Evolutionary conservation across 345 rosid species (phyloP), one percentile per base, ranked within the genome.

Genomic region (Acer saccharum): DNA sequence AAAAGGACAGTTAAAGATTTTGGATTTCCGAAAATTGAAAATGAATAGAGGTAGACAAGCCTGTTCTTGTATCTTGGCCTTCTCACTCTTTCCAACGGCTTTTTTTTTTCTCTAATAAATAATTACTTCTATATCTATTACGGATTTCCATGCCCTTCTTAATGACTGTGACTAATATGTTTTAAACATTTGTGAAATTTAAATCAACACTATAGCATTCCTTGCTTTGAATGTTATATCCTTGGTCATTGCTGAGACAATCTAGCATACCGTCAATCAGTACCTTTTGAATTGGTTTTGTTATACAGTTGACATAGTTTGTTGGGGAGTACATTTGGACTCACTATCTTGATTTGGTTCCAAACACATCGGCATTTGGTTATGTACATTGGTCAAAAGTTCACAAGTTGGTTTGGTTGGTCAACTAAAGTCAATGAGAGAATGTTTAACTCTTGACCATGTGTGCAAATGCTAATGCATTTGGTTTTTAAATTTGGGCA

Each of bases 291-390:
- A 50, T 35, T 32, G 65, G 17, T 80, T 21, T 68, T 32, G 63
- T 57, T 65, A 44, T 71, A 50, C 58, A 61, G 10, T 14, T 8
- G 8, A 4, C 29, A n/a, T 48, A 35, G 64, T 70, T 80, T 71
- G 76, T 63, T 32, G 25, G 71, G 73, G 58, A 77, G 7, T 29
- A 21, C 71, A 64, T n/a, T 55, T 68, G 73, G 76, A 35, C 75
- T 65, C 70, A 20, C 76, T 78, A 16, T 64, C 80, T 63, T 48
- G 75, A 78, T 63, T 71, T 71, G 44, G 18, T 20, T 70, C 62
- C 63, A 50, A 69, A 76, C 43, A 46, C 17, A 10, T 69, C 65
- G n/a, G 66, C 71, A 69, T 74, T 74, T 74, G 63, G 44, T 74
- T 61, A 79, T 62, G 12, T 23, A 62, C 10, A 8, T 20, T 2